Evolutionary conservation across 1,139 yeast species (phyloP), one percentile per base, ranked within the genome.

Genomic region (Suhomyces kunorum): DNA sequence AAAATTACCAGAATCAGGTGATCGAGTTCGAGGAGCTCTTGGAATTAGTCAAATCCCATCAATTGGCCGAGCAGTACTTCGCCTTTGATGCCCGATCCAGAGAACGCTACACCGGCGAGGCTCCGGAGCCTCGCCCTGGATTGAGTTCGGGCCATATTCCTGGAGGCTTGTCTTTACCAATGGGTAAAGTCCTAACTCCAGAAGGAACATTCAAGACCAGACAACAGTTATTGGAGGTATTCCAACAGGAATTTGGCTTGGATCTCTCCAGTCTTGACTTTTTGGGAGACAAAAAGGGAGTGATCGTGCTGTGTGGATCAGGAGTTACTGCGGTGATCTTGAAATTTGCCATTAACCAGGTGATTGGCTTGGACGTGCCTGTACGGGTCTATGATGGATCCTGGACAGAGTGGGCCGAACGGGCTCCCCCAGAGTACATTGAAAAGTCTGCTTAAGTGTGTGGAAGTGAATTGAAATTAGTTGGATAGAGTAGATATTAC

Each of bases 261-360:
- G 76, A 71, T 50, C 54, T 70, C 44, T 40, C 58, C 8, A 48
- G 49, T 25, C 51, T 59, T 1, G 47, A 49, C 9, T 54, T 58
- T 34, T 49, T 63, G 35, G 45, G 55, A 5, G 59, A 49, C 24
- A 58, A 56, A 37, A 80, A 82, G 51, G 89, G 85, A 8, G 77
- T 87, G 14, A 80, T 92, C 40, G 87, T 83, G 32, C 80, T 86
- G 87, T 92, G 98, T 59, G 98, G 98, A 16, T 83, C 96, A 1
- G 98, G 98, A 35, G 97, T 90, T 32, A 83, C 96, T 15, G 97
- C 96, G 0, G 87, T 90, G 47, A 80, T 90, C 30, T 70, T 90
- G 42, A 83, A 85, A 60, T 50, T 68, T 32, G 78, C 76, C 8
- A 58, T 73, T 38, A 68, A 68, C 39, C 54, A 62, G 7, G 57